phyloP scores from a whole-genome alignment of 177 flowering plant species.

The Vitis hybrid region DNA sequence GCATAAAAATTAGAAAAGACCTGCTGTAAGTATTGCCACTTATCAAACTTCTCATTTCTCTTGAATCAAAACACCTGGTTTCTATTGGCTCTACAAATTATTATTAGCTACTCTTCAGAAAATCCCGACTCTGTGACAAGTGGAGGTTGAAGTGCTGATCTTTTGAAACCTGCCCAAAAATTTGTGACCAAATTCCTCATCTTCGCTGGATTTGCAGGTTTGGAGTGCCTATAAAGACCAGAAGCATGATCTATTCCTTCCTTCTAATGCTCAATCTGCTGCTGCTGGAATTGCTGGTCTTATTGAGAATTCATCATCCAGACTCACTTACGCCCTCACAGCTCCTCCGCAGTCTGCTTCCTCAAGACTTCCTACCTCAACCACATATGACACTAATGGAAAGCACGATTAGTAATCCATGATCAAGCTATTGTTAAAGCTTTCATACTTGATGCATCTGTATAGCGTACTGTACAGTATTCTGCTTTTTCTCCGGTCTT shows the following conservation, averaged over 20 bases:
- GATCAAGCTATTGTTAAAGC: not conserved
- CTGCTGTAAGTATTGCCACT: too few relatives aligned
- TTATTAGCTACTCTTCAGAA: not conserved
- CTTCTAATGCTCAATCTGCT: conserved; percentile 94
- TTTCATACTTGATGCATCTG: conserved; percentile 15
- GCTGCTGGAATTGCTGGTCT: conserved; percentile 99
- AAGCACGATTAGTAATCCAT: conserved; percentile 26
- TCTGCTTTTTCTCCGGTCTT: not conserved
- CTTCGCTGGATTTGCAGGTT: conserved; percentile 49
- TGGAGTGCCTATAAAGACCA: conserved; percentile 99
- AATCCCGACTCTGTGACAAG: too few relatives aligned
- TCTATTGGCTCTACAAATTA: not conserved
- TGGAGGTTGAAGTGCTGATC: too few relatives aligned
- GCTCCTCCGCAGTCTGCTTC: conserved; percentile 63
- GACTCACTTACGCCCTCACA: conserved; percentile 73
- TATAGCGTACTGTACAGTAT: conserved; percentile 43
- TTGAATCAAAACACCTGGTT: not conserved
- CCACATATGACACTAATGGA: conserved; percentile 38
- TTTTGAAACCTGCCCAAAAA: not conserved
- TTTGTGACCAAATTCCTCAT: not conserved
- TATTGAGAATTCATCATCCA: conserved; percentile 86
- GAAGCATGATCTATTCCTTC: conserved; percentile 97
- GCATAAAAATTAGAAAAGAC: too few relatives aligned
- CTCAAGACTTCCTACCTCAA: conserved; percentile 35
- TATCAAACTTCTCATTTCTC: too few relatives aligned